Conservation (phyloP, 176 grass and related monocot species). For the Juncus effusus region DNA sequence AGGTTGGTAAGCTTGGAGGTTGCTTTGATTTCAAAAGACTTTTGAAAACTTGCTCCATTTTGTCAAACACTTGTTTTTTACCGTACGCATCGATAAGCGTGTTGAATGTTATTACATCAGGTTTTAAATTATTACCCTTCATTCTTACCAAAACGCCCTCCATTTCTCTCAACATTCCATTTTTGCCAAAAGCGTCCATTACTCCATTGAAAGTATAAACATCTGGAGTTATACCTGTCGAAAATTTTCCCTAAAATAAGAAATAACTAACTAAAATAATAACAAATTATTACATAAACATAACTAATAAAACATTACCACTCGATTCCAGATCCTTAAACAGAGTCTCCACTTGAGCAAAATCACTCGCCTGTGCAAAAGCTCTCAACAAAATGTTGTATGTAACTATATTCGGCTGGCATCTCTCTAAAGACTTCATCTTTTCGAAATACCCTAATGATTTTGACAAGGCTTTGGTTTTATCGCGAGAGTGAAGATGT, state of each 20-base stretch:
- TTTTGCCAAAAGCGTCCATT: constrained; percentile 82
- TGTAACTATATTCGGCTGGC: constrained; percentile 73
- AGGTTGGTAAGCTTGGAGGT: constrained; percentile 74
- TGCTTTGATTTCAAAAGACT: constrained; percentile 79
- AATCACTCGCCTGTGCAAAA: constrained; percentile 71
- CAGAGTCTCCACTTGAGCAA: constrained; percentile 62
- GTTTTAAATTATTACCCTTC: constrained; percentile 79
- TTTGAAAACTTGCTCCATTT: constrained; percentile 98
- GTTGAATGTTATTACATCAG: constrained; percentile 92
- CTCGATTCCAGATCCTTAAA: constrained; percentile 89
- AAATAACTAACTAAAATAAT: no score
- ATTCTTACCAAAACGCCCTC: constrained; percentile 65
- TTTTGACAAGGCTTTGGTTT: constrained; percentile 69
- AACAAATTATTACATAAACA: no score
- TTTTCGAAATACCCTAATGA: constrained; percentile 87
- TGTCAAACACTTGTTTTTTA: constrained; percentile 68
- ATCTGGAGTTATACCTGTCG: constrained; percentile 44
- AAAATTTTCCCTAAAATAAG: no score
- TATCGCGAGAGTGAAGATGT: constrained; percentile 81
- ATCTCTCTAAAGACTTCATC: constrained; percentile 85
- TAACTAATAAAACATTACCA: background rate
- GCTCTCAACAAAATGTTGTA: constrained; percentile 96
- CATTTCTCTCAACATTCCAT: constrained; percentile 92
- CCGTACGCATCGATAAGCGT: constrained; percentile 92
- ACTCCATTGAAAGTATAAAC: constrained; percentile 80